Percentiles rank a stretch among this genome's conserved stretches.
Evolutionary conservation across 1,284 basidiomycete species (phyloP).

Genomic region (Microstroma glucosiphilum): DNA sequence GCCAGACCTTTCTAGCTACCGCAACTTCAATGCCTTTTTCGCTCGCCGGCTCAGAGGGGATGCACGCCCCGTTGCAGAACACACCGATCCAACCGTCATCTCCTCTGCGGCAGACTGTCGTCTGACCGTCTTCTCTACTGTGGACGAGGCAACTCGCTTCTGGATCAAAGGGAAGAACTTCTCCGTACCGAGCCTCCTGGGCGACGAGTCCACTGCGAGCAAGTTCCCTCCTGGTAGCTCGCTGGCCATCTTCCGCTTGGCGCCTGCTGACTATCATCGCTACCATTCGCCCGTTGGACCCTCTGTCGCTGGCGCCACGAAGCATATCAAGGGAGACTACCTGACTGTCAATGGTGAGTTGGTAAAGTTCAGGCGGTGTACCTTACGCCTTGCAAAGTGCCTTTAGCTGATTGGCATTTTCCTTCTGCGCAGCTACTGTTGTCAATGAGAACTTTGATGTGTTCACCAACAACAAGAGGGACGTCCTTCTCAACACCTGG

Average conservation of each 20-base stretch:
- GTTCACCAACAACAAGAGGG: conserved; percentile 35
- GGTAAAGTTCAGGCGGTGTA: background rate
- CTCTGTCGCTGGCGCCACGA: conserved; percentile 8
- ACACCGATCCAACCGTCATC: conserved; percentile 65
- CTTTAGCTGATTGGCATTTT: conserved; percentile 2
- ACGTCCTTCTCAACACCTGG: conserved; percentile 33
- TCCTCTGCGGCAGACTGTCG: conserved; percentile 89
- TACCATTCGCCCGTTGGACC: conserved; percentile 53
- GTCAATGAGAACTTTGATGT: conserved; percentile 42
- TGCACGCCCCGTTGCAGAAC: conserved; percentile 68
- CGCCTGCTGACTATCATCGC: conserved; percentile 27
- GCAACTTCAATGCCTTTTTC: conserved; percentile 82
- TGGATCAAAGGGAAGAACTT: conserved; percentile 99
- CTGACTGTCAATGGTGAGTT: conserved; percentile 19
- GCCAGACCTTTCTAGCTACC: conserved; percentile 75
- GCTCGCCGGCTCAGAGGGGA: conserved; percentile 80
- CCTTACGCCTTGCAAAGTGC: background rate
- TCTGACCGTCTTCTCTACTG: conserved; percentile 82
- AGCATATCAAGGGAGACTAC: conserved; percentile 16
- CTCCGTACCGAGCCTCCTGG: conserved; percentile 69
- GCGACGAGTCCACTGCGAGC: conserved; percentile 50
- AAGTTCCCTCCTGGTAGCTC: conserved; percentile 59
- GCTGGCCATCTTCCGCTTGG: conserved; percentile 56
- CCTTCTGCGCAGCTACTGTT: conserved; percentile 26
- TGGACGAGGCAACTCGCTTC: conserved; percentile 73